phyloP scores from a whole-genome alignment of 768 basidiomycete species.

The Auriscalpium vulgare region DNA sequence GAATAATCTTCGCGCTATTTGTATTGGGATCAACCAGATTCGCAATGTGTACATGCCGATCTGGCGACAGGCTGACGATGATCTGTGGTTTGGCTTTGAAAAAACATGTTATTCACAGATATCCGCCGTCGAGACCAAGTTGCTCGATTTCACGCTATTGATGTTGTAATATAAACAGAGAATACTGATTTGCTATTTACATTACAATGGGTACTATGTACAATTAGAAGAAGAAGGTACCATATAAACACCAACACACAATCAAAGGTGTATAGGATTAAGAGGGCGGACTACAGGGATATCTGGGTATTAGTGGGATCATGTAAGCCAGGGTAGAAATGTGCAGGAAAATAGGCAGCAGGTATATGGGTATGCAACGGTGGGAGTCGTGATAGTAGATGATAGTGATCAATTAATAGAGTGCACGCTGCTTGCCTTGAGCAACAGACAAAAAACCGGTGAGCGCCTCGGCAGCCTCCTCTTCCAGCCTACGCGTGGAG shows the following conservation, averaged over 20 bases:
- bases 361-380: not conserved
- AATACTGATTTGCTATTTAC: not conserved
- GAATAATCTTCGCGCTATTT: conserved; percentile 28
- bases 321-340: too few species aligned
- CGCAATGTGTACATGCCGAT: conserved; percentile 31
- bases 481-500: too few species aligned
- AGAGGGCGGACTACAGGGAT: not conserved
- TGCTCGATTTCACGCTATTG: not conserved
- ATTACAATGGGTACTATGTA: not conserved
- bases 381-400: not conserved
- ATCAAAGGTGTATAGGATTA: not conserved
- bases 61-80: conserved; percentile 24
- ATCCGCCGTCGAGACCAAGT: conserved; percentile 4
- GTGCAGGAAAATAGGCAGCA: too few species aligned
- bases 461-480: not conserved
- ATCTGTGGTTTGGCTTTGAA: conserved; percentile 30
- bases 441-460: too few species aligned
- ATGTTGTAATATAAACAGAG: not conserved
- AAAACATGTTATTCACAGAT: conserved; percentile 29
- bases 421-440: not conserved
- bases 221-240: not conserved
- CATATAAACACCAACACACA: not conserved
- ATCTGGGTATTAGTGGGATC: not conserved
- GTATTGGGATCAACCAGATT: conserved; percentile 37
- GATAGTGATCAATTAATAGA: not conserved